Conservation (phyloP, 495 filamentous ascomycete genomes). For the Pseudomonodictys pantanalensis region DNA sequence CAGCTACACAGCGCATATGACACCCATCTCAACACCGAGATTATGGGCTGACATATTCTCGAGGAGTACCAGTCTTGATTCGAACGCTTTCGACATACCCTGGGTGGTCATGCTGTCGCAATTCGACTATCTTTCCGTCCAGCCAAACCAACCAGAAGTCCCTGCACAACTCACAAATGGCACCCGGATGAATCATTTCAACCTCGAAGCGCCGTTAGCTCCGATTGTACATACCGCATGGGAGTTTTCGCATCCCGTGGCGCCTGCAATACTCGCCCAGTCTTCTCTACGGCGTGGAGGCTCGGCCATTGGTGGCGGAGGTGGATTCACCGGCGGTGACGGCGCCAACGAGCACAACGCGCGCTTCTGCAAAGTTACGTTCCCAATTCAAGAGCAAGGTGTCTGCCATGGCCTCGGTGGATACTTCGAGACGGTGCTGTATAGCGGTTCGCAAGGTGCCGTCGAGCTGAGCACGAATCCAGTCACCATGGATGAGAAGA, state of each 20-base stretch:
- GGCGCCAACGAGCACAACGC: constrained; percentile 83
- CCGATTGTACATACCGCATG: constrained; percentile 64
- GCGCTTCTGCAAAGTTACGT: constrained; percentile 68
- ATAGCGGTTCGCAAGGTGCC: constrained; percentile 50
- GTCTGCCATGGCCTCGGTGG: constrained; percentile 89
- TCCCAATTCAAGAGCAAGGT: constrained; percentile 68
- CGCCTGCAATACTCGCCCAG: constrained; percentile 49
- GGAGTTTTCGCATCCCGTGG: constrained; percentile 64
- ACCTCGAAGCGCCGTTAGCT: constrained; percentile 43
- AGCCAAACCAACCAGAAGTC: neutral
- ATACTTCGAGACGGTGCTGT: constrained; percentile 93
- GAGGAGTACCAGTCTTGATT: constrained; percentile 55
- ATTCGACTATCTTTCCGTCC: constrained; percentile 71
- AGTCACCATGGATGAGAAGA: constrained; percentile 87
- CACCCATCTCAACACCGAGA: constrained; percentile 85
- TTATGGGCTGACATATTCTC: constrained; percentile 74
- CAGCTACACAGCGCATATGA: constrained; percentile 87
- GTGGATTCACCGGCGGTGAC: constrained; percentile 49
- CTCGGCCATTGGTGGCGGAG: constrained; percentile 46
- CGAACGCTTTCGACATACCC: constrained; percentile 72
- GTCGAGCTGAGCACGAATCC: constrained; percentile 91
- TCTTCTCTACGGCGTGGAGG: constrained; percentile 57
- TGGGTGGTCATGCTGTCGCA: constrained; percentile 93
- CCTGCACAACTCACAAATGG: constrained; percentile 7
- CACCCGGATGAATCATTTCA: constrained; percentile 13